A percentile compares a stretch with the other conserved stretches of the same genome.
These are phyloP conservation scores for Sphagnurus paluster DNA, from an alignment of 1,284 basidiomycete genomes.

Conservation along the genomic window DNA sequence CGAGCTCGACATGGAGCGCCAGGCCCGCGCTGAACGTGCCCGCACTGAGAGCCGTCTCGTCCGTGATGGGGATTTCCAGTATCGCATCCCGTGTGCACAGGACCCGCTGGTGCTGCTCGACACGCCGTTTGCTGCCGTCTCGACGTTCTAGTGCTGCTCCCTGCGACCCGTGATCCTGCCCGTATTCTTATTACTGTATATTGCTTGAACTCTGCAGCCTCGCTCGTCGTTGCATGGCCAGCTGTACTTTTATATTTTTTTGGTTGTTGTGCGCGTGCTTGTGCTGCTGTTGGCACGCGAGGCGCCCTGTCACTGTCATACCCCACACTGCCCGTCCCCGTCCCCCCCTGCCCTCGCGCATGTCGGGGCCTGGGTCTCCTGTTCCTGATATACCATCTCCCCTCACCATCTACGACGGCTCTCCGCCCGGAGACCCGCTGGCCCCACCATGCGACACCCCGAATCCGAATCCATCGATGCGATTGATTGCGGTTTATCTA, in stretches of 20 bases:
- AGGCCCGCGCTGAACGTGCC: conserved; percentile 50
- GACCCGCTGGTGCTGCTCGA: conserved; percentile 36
- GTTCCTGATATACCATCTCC: neutral
- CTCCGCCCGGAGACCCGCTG: neutral
- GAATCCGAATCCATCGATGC: too few relatives aligned
- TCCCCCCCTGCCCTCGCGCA: too few relatives aligned
- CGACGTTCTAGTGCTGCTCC: conserved; percentile 53
- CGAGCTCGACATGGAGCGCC: conserved; percentile 65
- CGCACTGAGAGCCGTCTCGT: conserved; percentile 60
- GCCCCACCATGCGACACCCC: neutral
- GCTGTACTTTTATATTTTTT: conserved; percentile 15
- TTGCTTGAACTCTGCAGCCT: conserved; percentile 21
- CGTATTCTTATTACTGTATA: conserved; percentile 45
- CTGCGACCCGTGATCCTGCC: conserved; percentile 10
- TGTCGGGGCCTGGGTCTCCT: too few relatives aligned
- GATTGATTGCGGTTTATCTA: too few relatives aligned
- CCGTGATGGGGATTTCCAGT: conserved; percentile 65
- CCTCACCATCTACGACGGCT: neutral
- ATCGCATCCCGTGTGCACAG: conserved; percentile 51
- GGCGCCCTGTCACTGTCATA: neutral
- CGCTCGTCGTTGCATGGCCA: conserved; percentile 12
- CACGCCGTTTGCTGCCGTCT: conserved; percentile 39
- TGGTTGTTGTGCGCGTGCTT: too few relatives aligned
- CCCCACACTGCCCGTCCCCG: too few relatives aligned
- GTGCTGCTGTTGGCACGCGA: too few relatives aligned